Conservation (phyloP, 345 rosid genomes). For the Syzygium aromaticum region DNA sequence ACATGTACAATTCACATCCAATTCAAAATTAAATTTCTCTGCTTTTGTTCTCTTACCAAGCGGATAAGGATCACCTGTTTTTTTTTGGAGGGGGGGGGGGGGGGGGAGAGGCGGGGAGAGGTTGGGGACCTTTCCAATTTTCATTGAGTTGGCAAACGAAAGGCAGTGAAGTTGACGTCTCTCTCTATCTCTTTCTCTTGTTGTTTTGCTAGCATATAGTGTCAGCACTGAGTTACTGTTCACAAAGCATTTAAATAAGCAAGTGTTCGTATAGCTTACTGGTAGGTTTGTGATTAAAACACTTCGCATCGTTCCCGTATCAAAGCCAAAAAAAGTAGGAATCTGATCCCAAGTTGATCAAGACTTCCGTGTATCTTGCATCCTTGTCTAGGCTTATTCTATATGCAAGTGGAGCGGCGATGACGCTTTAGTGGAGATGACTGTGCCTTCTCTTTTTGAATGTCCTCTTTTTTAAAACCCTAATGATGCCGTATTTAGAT, state of each 20-base stretch:
- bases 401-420: background rate
- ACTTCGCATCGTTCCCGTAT: background rate
- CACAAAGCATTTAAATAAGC: background rate
- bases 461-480: background rate
- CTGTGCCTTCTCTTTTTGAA: background rate
- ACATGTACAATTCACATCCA: background rate
- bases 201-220: background rate
- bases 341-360: background rate
- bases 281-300: background rate
- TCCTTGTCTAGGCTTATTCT: background rate
- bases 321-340: background rate
- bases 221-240: background rate
- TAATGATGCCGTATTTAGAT: background rate
- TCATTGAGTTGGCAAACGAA: background rate
- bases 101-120: too few relatives aligned
- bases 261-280: background rate
- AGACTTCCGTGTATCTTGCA: background rate
- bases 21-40: background rate
- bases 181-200: background rate
- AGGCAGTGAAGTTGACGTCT: background rate
- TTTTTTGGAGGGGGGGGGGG: background rate
- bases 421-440: background rate
- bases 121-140: background rate
- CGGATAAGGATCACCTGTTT: background rate
- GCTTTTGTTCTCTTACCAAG: background rate